Evolutionary conservation across 495 filamentous ascomycete genomes (phyloP).

Genomic region (Penicillium waksmanii): DNA sequence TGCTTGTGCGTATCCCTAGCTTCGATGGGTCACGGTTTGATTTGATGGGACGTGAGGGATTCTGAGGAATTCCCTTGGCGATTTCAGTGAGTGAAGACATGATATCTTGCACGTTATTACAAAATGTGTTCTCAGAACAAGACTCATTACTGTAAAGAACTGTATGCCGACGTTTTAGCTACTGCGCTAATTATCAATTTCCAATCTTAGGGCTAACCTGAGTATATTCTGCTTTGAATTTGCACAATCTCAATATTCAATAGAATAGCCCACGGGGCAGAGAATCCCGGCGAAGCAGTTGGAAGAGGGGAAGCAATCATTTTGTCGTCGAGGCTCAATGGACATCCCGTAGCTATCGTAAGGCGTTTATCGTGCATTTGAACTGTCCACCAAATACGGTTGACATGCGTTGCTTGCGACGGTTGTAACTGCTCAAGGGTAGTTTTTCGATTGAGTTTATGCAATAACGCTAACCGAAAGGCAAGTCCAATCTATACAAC

Average conservation of each 20-base stretch:
- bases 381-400: conserved; percentile 16
- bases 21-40: neutral
- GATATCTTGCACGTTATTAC: conserved; percentile 5
- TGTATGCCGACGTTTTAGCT: neutral
- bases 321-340: conserved; percentile 5
- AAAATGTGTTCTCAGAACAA: conserved; percentile 3
- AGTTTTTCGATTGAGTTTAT: conserved; percentile 6
- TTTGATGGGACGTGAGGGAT: neutral
- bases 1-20: conserved; percentile 3
- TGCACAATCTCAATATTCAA: conserved; percentile 12
- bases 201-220: neutral
- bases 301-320: neutral
- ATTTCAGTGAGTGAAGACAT: conserved; percentile 9
- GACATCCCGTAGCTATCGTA: conserved; percentile 7
- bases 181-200: neutral
- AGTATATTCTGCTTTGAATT: conserved; percentile 14
- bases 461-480: conserved; percentile 5
- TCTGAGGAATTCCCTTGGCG: neutral
- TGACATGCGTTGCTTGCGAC: conserved; percentile 9
- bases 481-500: conserved; percentile 3
- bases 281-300: conserved; percentile 4
- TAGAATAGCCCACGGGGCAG: conserved; percentile 8
- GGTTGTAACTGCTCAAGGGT: neutral
- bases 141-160: conserved; percentile 11
- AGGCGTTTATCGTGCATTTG: conserved; percentile 12